Evolutionary conservation across 2,329 filamentous ascomycete species (phyloP).

Genomic region (Tolypocladium guangdongense): DNA sequence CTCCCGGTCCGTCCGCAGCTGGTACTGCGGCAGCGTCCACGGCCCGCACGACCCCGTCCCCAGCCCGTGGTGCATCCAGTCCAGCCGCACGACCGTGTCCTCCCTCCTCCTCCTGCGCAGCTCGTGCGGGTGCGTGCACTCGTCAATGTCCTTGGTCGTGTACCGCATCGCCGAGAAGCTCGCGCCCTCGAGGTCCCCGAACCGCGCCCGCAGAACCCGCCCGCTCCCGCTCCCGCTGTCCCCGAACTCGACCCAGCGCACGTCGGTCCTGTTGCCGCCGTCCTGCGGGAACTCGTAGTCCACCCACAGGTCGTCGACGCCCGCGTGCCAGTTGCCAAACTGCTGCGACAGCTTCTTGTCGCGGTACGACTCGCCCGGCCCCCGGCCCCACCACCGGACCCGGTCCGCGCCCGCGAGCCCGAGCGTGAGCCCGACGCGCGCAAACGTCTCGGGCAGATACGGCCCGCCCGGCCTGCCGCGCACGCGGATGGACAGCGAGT

Average conservation of each 20-base stretch:
- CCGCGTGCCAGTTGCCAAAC: conserved; percentile 39
- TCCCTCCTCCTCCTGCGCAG: conserved; percentile 35
- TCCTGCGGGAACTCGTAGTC: conserved; percentile 62
- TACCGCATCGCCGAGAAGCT: conserved; percentile 50
- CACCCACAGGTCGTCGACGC: conserved; percentile 41
- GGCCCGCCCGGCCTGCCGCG: conserved; percentile 34
- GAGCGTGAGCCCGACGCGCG: conserved; percentile 50
- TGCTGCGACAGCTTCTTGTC: conserved; percentile 54
- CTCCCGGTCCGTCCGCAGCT: conserved; percentile 27
- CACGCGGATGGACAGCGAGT: conserved; percentile 37
- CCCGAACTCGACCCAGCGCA: conserved; percentile 44
- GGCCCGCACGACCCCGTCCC: conserved; percentile 54
- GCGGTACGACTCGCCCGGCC: conserved; percentile 53
- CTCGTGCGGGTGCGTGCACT: conserved; percentile 49
- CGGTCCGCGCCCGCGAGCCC: conserved; percentile 26
- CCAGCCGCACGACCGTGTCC: conserved; percentile 45
- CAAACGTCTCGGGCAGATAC: conserved; percentile 44
- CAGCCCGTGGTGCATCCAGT: conserved; percentile 51
- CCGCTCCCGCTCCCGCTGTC: conserved; percentile 16
- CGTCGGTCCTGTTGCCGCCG: conserved; percentile 52
- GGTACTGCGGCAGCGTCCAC: conserved; percentile 37
- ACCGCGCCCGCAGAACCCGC: conserved; percentile 29
- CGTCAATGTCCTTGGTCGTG: conserved; percentile 39
- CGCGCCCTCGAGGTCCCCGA: conserved; percentile 33
- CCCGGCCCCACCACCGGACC: conserved; percentile 56